phyloP scores from a whole-genome alignment of 2,329 filamentous ascomycete species.

The Elsinoe necatrix region DNA sequence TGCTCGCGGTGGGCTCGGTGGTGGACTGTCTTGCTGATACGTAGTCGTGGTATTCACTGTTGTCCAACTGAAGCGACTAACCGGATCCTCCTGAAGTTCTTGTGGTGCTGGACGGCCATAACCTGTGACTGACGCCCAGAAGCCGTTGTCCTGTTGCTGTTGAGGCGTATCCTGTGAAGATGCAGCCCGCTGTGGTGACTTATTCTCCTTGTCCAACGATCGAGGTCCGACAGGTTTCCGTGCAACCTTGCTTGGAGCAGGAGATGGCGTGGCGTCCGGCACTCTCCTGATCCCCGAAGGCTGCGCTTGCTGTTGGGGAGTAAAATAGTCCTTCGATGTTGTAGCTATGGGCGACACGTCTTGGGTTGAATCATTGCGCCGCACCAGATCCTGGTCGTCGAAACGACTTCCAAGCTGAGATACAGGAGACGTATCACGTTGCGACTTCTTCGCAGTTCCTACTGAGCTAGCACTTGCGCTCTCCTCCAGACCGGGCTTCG shows the following conservation, averaged over 20 bases:
- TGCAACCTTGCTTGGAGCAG: neutral
- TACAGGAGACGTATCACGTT: slow-evolving; percentile 11
- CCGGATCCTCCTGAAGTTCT: slow-evolving; percentile 21
- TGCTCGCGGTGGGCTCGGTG: slow-evolving; percentile 34
- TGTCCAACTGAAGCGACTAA: slow-evolving; percentile 37
- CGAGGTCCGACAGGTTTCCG: slow-evolving; percentile 12
- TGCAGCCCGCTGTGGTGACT: slow-evolving; percentile 8
- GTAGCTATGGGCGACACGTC: slow-evolving; percentile 11
- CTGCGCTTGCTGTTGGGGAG: neutral
- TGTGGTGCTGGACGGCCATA: neutral
- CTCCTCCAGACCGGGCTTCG: slow-evolving; percentile 9
- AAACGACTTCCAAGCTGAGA: slow-evolving; percentile 12
- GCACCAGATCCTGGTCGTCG: slow-evolving; percentile 5
- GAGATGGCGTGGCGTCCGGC: neutral
- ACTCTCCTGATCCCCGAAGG: neutral
- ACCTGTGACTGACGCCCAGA: neutral
- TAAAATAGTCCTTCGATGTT: slow-evolving; percentile 1
- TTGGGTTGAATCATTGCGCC: slow-evolving; percentile 5
- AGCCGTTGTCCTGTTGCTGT: neutral
- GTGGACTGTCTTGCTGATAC: slow-evolving; percentile 34
- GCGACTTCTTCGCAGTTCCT: neutral
- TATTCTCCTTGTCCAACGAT: slow-evolving; percentile 8
- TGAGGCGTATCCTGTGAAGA: neutral
- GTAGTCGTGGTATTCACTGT: slow-evolving; percentile 33
- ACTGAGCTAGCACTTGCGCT: slow-evolving; percentile 9